Conservation (phyloP, 108 stramenopile species). For the Licmophora abbreviata region DNA sequence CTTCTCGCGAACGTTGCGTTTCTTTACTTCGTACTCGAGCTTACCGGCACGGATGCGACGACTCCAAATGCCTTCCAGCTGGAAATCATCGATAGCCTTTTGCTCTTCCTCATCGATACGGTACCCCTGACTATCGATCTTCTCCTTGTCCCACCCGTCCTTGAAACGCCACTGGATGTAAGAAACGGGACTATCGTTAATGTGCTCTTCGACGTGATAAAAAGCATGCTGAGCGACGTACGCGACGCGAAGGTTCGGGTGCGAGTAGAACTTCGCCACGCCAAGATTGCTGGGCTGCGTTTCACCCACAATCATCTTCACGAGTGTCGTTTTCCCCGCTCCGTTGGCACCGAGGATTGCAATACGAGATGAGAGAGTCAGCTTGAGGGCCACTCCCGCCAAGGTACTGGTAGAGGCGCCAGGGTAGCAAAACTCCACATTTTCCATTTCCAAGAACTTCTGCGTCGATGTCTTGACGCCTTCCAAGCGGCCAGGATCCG, state of each 20-base stretch:
- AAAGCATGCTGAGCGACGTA: constrained; percentile 97
- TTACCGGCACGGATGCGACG: constrained; percentile 81
- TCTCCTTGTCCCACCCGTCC: constrained; percentile 85
- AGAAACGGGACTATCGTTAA: constrained; percentile 81
- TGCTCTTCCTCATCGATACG: constrained; percentile 88
- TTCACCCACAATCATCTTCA: constrained; percentile 92
- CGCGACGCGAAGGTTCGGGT: constrained; percentile 89
- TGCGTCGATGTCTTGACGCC: constrained; percentile 94
- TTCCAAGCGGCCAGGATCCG: constrained; percentile 87
- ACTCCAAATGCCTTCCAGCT: constrained; percentile 92
- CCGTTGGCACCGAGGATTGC: constrained; percentile 89
- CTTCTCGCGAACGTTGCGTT: constrained; percentile 79
- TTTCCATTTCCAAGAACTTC: constrained; percentile 90
- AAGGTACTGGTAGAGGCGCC: constrained; percentile 59
- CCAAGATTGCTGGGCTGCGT: constrained; percentile 78
- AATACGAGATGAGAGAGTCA: constrained; percentile 83
- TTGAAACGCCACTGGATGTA: constrained; percentile 98
- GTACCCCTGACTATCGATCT: constrained; percentile 80
- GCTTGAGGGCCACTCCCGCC: constrained; percentile 69
- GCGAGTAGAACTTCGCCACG: constrained; percentile 71
- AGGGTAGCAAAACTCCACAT: constrained; percentile 85
- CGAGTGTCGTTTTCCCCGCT: constrained; percentile 86
- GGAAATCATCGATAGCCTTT: constrained; percentile 81
- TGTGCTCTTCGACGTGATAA: constrained; percentile 92
- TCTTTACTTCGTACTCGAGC: constrained; percentile 94